Conservation (phyloP, 805 yeast species). For the Yarrowia sp. region DNA sequence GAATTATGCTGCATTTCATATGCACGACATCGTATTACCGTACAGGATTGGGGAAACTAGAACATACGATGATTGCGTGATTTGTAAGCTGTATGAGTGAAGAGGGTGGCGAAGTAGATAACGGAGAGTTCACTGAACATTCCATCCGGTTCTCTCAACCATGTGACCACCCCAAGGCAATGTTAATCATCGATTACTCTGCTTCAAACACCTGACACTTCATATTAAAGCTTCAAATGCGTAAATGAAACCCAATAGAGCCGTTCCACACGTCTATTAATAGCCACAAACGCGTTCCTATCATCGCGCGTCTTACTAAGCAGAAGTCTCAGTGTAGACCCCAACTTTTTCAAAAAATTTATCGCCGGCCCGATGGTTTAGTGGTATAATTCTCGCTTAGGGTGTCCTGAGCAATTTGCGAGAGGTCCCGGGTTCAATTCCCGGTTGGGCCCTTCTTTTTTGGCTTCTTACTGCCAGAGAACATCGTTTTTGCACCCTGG, state of each 20-base stretch:
- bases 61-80: not conserved
- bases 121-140: too few relatives aligned
- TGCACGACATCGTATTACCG: slow-evolving; percentile 21
- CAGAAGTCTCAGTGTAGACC: not conserved
- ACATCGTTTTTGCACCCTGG: not conserved
- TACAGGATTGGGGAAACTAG: not conserved
- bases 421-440: slow-evolving; percentile 39
- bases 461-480: too few relatives aligned
- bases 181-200: too few relatives aligned
- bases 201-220: too few relatives aligned
- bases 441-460: slow-evolving; percentile 35
- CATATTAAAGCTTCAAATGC: too few relatives aligned
- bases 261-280: not conserved
- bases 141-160: too few relatives aligned
- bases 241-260: too few relatives aligned
- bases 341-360: not conserved
- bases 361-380: slow-evolving; percentile 30
- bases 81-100: not conserved
- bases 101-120: too few relatives aligned
- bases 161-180: too few relatives aligned
- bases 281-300: too few relatives aligned
- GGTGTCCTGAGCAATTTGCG: slow-evolving; percentile 36
- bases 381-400: slow-evolving; percentile 38
- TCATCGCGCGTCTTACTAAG: not conserved
- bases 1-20: not conserved